phyloP scores from a whole-genome alignment of 176 grass and related monocot species.

The Cocos nucifera region DNA sequence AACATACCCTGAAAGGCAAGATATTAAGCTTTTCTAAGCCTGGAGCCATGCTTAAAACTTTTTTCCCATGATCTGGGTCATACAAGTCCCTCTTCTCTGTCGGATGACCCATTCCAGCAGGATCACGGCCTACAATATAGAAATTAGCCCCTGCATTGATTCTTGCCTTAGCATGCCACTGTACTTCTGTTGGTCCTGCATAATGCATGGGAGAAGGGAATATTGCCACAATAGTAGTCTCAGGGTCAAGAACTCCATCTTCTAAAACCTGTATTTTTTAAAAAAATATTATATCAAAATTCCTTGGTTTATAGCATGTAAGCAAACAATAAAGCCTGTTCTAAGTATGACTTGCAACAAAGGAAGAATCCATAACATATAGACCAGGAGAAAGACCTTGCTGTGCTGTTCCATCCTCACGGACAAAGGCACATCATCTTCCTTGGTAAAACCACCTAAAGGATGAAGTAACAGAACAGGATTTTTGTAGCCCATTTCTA shows the following conservation, averaged over 20 bases:
- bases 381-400: conserved; percentile 43
- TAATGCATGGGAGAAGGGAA: conserved; percentile 98
- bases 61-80: conserved; percentile 91
- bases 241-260: conserved; percentile 88
- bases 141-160: conserved; percentile 97
- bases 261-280: conserved; percentile 58
- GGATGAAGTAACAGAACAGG: conserved; percentile 85
- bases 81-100: conserved; percentile 88
- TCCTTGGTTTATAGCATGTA: too few relatives aligned
- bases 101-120: conserved; percentile 91
- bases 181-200: conserved; percentile 94
- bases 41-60: conserved; percentile 88
- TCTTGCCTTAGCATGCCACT: conserved; percentile 93
- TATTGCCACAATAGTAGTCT: conserved; percentile 83
- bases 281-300: background rate
- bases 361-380: background rate
- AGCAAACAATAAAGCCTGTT: too few relatives aligned
- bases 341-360: too few relatives aligned
- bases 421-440: conserved; percentile 83
- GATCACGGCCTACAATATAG: conserved; percentile 96
- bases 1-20: conserved; percentile 88
- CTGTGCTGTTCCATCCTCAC: conserved; percentile 96
- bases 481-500: conserved; percentile 94
- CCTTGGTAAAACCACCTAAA: conserved; percentile 73
- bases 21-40: conserved; percentile 95